Conservation (phyloP, 2,329 filamentous ascomycete genomes). For the Stachybotrys echinatus region DNA sequence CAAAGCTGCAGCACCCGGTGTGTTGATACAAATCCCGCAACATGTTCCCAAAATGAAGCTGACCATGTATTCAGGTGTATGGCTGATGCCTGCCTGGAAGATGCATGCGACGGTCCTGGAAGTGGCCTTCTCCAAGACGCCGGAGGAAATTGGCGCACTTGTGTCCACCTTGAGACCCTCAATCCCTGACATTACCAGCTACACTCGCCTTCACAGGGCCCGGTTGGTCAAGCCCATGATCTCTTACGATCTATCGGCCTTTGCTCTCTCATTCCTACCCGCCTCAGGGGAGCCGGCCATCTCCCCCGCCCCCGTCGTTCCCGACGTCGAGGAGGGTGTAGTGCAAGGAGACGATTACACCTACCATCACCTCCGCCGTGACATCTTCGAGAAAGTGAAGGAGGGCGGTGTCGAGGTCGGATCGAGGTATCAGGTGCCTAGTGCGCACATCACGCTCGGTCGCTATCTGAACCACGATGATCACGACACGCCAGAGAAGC, state of each 20-base stretch:
- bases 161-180: conserved; percentile 51
- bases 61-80: conserved; percentile 53
- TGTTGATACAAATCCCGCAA: conserved; percentile 24
- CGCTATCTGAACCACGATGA: conserved; percentile 69
- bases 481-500: conserved; percentile 51
- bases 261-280: conserved; percentile 84
- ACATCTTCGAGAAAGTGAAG: conserved; percentile 61
- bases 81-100: conserved; percentile 75
- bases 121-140: conserved; percentile 72
- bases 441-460: conserved; percentile 82
- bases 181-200: conserved; percentile 57
- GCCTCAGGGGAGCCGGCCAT: conserved; percentile 55
- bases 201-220: conserved; percentile 61
- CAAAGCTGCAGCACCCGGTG: conserved; percentile 62
- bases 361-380: conserved; percentile 84
- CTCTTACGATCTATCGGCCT: conserved; percentile 77
- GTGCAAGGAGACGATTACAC: conserved; percentile 63
- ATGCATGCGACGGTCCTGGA: conserved; percentile 87
- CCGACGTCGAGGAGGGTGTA: conserved; percentile 25
- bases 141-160: conserved; percentile 60
- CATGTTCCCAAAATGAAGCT: neutral
- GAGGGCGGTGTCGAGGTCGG: conserved; percentile 63
- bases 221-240: conserved; percentile 77
- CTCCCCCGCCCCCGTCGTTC: conserved; percentile 31
- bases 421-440: conserved; percentile 82